Evolutionary conservation across 2,329 filamentous ascomycete genomes (phyloP).

Genomic region (Aureobasidium sp.): DNA sequence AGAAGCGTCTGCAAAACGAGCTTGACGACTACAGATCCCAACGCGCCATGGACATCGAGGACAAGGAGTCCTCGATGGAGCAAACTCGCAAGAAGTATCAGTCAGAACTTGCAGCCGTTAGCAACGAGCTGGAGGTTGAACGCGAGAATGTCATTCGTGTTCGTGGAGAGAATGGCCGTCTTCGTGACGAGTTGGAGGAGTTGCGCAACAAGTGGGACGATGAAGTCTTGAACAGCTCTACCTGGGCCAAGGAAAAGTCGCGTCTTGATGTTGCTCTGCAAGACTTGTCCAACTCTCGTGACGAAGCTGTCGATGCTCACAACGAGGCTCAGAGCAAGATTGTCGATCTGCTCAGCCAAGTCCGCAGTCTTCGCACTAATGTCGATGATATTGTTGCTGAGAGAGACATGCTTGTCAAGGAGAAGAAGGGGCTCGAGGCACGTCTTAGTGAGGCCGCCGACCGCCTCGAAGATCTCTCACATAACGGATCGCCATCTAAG

Average conservation of each 20-base stretch:
- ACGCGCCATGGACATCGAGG: slow-evolving; percentile 90
- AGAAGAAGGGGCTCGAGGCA: slow-evolving; percentile 83
- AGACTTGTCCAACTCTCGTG: slow-evolving; percentile 81
- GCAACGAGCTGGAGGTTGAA: slow-evolving; percentile 86
- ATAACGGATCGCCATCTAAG: slow-evolving; percentile 75
- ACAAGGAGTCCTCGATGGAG: slow-evolving; percentile 92
- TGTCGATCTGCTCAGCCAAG: slow-evolving; percentile 81
- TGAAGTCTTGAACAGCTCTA: slow-evolving; percentile 93
- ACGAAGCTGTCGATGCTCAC: slow-evolving; percentile 87
- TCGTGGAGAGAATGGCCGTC: slow-evolving; percentile 71
- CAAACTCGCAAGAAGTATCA: slow-evolving; percentile 98
- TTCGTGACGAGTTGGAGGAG: slow-evolving; percentile 94
- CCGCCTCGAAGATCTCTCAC: slow-evolving; percentile 72
- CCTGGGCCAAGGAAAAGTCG: slow-evolving; percentile 96
- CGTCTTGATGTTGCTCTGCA: slow-evolving; percentile 82
- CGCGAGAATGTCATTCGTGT: slow-evolving; percentile 83
- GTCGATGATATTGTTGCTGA: slow-evolving; percentile 82
- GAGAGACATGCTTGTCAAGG: slow-evolving; percentile 72
- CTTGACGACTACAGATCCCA: slow-evolving; percentile 95
- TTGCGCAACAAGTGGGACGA: slow-evolving; percentile 96
- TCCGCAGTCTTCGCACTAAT: slow-evolving; percentile 70
- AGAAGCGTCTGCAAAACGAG: slow-evolving; percentile 92
- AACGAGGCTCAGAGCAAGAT: slow-evolving; percentile 93
- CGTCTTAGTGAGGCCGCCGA: slow-evolving; percentile 80
- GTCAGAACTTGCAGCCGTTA: slow-evolving; percentile 78